A percentile compares a stretch with the other conserved stretches of the same genome.
Conservation (phyloP, 345 rosid genomes). For the Arabis alpina region DNA sequence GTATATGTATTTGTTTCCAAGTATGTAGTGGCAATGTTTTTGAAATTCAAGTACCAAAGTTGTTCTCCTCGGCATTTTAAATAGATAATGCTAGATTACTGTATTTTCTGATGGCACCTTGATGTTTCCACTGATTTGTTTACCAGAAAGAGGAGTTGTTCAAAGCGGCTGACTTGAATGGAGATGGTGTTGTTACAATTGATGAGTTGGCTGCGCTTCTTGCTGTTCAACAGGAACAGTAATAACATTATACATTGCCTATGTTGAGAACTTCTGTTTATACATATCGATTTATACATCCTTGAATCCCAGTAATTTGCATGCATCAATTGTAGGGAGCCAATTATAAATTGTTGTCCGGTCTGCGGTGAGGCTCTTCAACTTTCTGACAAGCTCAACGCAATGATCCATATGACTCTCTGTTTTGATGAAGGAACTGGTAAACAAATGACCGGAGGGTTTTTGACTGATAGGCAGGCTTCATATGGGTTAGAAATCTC, state of each 20-base stretch:
- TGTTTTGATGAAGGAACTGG: conserved; percentile 99
- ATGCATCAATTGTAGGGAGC: conserved; percentile 58
- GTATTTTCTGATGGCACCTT: conserved; percentile 2
- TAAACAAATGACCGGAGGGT: conserved; percentile 95
- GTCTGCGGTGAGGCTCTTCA: conserved; percentile 90
- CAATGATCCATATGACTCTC: conserved; percentile 86
- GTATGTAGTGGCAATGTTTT: conserved; percentile 23
- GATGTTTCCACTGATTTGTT: conserved; percentile 31
- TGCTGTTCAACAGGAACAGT: conserved; percentile 86
- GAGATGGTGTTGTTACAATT: conserved; percentile 85
- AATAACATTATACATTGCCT: conserved; percentile 39
- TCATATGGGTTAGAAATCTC: conserved; percentile 76
- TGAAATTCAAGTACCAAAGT: conserved; percentile 1
- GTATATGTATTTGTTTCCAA: conserved; percentile 12
- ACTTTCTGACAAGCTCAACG: conserved; percentile 73
- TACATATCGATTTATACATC: conserved; percentile 1
- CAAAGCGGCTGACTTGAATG: conserved; percentile 85
- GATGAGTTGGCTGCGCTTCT: conserved; percentile 96
- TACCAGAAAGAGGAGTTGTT: conserved; percentile 89
- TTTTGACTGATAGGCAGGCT: conserved; percentile 94
- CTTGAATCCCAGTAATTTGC: conserved; percentile 19
- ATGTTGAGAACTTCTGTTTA: conserved; percentile 14
- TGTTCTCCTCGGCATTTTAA: conserved; percentile 7
- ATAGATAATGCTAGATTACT: conserved; percentile 19
- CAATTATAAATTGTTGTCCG: conserved; percentile 83